Evolutionary conservation across 345 rosid species (phyloP), one percentile per base, ranked within the genome.

Genomic region (Toxicodendron radicans): DNA sequence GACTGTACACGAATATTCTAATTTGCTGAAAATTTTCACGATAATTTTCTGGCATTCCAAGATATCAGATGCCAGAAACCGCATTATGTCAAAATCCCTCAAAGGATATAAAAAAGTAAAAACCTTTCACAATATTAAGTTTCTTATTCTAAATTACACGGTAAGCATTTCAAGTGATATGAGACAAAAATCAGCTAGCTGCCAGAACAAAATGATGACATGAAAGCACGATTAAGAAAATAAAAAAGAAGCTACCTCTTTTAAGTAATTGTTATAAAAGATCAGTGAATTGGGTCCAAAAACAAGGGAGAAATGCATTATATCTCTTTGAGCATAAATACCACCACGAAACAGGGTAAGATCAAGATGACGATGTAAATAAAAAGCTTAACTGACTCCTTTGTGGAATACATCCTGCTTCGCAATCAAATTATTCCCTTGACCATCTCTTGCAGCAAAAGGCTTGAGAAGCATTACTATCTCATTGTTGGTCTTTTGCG

Each of bases 401-500:
- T 7, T 3, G 46, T 5, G n/a, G 7, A 72, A 41, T 48, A 32
- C 48, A 60, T 48, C 46, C 30, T 6, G 13, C 10, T 67, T 67
- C 43, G n/a, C 46, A 46, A 53, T 53, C 48, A 48, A 18, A 20
- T 65, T 13, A 66, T 30, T 76, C 23, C 32, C 58, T 32, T 41
- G 49, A 32, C 11, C 18, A 56, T 75, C 65, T 30, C 52, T 56
- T 14, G 70, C 61, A 58, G 48, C 46, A 10, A 20, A 56, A 51
- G 24, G 66, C 51, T 71, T 17, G 63, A 13, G 52, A 65, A 65
- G 46, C 24, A 48, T 43, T 57, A 23, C 67, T 73, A 79, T 78
- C 59, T 38, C 23, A 11, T 18, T 18, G 75, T 46, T 52, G 83
- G 76, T 79, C 75, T 66, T 59, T 20, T 74, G 45, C 57, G 61